phyloP scores from a whole-genome alignment of 1,139 yeast genomes.

The Geotrichum citri-aurantii region DNA sequence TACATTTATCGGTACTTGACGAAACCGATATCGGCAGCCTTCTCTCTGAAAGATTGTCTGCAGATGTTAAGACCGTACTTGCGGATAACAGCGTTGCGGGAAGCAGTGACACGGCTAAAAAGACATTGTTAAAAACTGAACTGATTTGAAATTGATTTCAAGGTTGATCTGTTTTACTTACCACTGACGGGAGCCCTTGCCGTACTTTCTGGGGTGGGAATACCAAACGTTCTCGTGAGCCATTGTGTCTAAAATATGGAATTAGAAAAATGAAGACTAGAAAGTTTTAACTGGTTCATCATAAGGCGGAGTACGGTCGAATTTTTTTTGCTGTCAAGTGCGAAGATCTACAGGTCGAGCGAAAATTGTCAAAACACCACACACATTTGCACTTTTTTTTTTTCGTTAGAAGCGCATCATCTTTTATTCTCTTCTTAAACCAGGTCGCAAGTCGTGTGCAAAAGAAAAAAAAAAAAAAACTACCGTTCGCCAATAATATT shows the following conservation, averaged over 20 bases:
- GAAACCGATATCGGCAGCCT: conserved; percentile 98
- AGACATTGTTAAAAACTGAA: background rate
- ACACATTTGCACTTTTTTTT: background rate
- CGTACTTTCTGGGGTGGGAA: conserved; percentile 99
- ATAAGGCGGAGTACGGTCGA: background rate
- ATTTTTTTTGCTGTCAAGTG: background rate
- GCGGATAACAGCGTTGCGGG: conserved; percentile 99
- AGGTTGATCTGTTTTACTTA: conserved; percentile 22
- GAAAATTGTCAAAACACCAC: background rate
- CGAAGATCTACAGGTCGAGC: background rate
- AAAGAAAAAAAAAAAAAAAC: background rate
- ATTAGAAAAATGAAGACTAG: background rate
- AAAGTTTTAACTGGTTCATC: background rate
- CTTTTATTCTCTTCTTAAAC: background rate
- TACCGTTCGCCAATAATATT: background rate
- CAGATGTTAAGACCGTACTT: conserved; percentile 99
- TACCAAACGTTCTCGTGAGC: conserved; percentile 99
- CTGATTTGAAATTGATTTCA: background rate
- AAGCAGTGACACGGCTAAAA: conserved; percentile 83
- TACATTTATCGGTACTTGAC: conserved; percentile 79
- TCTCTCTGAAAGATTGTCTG: conserved; percentile 99
- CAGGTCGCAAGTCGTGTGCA: background rate
- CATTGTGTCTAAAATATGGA: conserved; percentile 48
- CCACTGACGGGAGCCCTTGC: conserved; percentile 99
- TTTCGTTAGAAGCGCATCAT: background rate